Percentiles rank a stretch among this genome's conserved stretches.
Evolutionary conservation across 108 stramenopile species (phyloP).

Genomic region (Nitzschia sp.): DNA sequence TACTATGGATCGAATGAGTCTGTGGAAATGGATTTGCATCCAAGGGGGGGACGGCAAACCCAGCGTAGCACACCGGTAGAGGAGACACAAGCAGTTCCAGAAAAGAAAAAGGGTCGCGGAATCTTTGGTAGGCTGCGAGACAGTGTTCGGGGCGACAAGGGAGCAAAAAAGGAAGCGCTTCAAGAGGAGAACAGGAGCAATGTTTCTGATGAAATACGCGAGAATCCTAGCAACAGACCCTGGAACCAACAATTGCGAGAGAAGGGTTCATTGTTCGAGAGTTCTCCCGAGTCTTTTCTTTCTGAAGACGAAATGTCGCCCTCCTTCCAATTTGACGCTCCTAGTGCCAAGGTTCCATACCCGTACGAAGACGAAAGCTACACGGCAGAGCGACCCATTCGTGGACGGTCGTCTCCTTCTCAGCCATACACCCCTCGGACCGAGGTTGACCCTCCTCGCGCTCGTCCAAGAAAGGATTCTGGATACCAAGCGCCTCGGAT

Average conservation of each 20-base stretch:
- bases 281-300: background rate
- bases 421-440: background rate
- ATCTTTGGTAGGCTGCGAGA: constrained; percentile 15
- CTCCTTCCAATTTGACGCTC: constrained; percentile 1
- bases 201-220: background rate
- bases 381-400: constrained; percentile 2
- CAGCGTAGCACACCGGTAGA: too few species aligned
- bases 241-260: constrained; percentile 12
- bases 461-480: background rate
- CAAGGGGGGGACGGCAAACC: background rate
- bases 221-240: too few species aligned
- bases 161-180: background rate
- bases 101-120: constrained; percentile 1
- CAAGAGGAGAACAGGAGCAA: background rate
- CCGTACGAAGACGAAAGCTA: constrained; percentile 1
- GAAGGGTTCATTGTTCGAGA: constrained; percentile 12
- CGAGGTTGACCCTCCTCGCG: background rate
- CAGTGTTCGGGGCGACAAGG: constrained; percentile 7
- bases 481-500: background rate
- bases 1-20: background rate
- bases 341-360: constrained; percentile 6
- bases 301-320: background rate
- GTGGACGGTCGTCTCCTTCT: background rate
- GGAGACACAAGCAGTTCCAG: background rate
- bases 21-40: background rate